These are phyloP conservation scores for Geotrichum reessii DNA, from an alignment of 1,139 yeast species.

Conservation along the genomic window DNA sequence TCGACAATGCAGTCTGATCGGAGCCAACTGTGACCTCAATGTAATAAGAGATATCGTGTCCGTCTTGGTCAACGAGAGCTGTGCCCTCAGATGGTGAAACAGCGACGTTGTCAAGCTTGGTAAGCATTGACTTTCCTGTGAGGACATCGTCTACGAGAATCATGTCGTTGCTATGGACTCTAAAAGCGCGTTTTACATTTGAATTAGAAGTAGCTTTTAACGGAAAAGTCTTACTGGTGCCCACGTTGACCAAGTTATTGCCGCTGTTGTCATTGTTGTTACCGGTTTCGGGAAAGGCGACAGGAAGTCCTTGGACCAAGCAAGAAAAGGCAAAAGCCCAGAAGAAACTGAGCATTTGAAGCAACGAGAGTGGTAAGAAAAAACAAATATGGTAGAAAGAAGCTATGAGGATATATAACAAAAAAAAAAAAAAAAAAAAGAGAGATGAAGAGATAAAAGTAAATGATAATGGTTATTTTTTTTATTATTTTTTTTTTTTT, in stretches of 20 bases:
- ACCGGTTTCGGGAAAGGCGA: not conserved
- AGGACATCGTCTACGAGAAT: slow-evolving; percentile 4
- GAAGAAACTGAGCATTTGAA: not conserved
- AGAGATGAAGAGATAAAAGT: not conserved
- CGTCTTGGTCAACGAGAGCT: slow-evolving; percentile 26
- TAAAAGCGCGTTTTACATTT: not conserved
- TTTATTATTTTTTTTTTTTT: not conserved
- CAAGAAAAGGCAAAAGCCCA: not conserved
- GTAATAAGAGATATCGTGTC: slow-evolving; percentile 33
- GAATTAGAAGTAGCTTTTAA: slow-evolving; percentile 1
- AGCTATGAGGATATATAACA: not conserved
- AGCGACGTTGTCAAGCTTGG: not conserved
- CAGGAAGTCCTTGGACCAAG: not conserved
- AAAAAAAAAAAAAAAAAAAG: not conserved
- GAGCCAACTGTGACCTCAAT: slow-evolving; percentile 30
- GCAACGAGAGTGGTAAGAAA: not conserved
- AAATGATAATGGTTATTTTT: not conserved
- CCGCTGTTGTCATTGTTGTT: not conserved
- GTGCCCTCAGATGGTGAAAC: slow-evolving; percentile 15
- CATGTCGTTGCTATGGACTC: not conserved
- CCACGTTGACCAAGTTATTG: not conserved
- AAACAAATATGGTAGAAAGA: not conserved
- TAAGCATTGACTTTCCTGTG: not conserved
- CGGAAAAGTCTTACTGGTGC: slow-evolving; percentile 11
- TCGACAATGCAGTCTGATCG: not conserved